Conservation (phyloP, 257 asterid species). For the Solanum virginianum region DNA sequence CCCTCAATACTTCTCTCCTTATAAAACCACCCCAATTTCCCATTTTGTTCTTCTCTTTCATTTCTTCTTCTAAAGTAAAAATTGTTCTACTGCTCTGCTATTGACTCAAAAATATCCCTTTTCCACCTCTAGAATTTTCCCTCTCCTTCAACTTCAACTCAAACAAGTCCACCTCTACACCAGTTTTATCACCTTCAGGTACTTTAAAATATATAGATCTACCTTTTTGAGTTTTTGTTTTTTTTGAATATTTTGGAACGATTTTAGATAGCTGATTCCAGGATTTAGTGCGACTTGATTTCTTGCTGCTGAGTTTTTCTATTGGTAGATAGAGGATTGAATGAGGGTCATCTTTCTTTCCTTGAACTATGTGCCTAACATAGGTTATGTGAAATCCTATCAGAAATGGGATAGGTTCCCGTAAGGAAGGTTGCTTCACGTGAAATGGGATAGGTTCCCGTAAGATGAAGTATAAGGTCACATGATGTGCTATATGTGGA, state of each 20-base stretch:
- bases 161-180: not conserved
- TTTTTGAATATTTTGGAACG: not conserved
- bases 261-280: not conserved
- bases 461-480: too few species aligned
- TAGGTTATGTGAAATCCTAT: too few species aligned
- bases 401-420: too few species aligned
- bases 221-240: too few species aligned
- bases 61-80: not conserved
- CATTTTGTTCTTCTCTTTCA: not conserved
- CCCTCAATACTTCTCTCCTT: not conserved
- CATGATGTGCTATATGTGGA: too few species aligned
- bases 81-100: not conserved
- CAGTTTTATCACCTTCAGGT: not conserved
- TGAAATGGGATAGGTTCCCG: too few species aligned
- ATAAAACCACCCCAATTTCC: not conserved
- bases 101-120: not conserved
- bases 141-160: not conserved
- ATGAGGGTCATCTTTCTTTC: too few species aligned
- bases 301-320: not conserved
- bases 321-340: too few species aligned
- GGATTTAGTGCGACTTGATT: not conserved
- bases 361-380: too few species aligned
- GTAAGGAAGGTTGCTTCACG: too few species aligned
- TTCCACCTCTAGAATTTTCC: not conserved
- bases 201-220: not conserved